Percentiles rank a stretch among this genome's conserved stretches.
These are phyloP conservation scores for Xylariaceae sp. DNA, from an alignment of 2,329 filamentous ascomycete genomes.

Conservation along the genomic window DNA sequence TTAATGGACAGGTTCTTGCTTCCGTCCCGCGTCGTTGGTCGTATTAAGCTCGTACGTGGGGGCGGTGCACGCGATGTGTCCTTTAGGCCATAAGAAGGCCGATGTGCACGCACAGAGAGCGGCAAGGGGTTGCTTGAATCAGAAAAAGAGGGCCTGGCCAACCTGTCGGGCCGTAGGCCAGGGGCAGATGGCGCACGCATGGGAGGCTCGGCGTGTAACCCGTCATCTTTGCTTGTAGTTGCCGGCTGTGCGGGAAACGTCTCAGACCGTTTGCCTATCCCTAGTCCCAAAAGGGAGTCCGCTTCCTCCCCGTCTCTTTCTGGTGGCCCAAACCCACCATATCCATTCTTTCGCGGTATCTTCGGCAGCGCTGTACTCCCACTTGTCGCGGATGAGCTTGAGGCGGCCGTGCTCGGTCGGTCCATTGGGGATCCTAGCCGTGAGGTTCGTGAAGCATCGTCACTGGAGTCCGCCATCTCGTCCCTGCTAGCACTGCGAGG, in stretches of 20 bases:
- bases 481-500: constrained; percentile 27
- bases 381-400: constrained; percentile 27
- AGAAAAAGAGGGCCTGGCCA: constrained; percentile 25
- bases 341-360: constrained; percentile 46
- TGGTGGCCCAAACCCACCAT: constrained; percentile 53
- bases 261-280: constrained; percentile 41
- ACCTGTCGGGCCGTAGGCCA: constrained; percentile 36
- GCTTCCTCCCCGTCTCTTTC: constrained; percentile 33
- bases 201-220: constrained; percentile 33
- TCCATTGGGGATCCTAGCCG: constrained; percentile 21
- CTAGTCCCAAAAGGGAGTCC: constrained; percentile 35
- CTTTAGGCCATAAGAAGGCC: constrained; percentile 39
- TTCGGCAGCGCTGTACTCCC: constrained; percentile 33
- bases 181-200: constrained; percentile 45
- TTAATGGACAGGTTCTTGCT: constrained; percentile 43
- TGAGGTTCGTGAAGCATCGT: constrained; percentile 21
- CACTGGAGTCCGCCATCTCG: constrained; percentile 16
- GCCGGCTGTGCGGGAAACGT: constrained; percentile 44
- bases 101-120: constrained; percentile 28
- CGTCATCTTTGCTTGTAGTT: constrained; percentile 15
- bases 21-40: constrained; percentile 35
- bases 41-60: constrained; percentile 45
- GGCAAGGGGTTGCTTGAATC: constrained; percentile 20
- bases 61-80: constrained; percentile 49
- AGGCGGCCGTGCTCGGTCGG: constrained; percentile 28